These are phyloP conservation scores for Batkoa obscura DNA, from an alignment of 371 early-diverging fungal genomes.

Conservation along the genomic window DNA sequence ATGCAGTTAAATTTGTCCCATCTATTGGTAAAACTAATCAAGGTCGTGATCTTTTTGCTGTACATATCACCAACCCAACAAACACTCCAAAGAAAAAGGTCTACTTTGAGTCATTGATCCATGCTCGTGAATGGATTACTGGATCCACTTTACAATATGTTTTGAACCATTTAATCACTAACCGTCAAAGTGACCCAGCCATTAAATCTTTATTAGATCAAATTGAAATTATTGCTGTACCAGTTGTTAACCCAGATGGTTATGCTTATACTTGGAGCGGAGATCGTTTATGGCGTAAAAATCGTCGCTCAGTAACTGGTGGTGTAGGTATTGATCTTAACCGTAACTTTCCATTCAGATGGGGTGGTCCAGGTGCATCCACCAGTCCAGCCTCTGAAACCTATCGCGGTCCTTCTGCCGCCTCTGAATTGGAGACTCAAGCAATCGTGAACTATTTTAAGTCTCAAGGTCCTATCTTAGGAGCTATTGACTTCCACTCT, in stretches of 20 bases:
- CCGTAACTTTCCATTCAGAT: constrained; percentile 19
- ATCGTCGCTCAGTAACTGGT: constrained; percentile 7
- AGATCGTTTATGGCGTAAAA: constrained; percentile 26
- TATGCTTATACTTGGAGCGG: constrained; percentile 18
- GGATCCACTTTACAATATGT: constrained; percentile 7
- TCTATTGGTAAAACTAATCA: constrained; percentile 6
- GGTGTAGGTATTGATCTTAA: constrained; percentile 8
- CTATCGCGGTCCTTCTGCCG: constrained; percentile 21
- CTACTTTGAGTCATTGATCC: constrained; percentile 5
- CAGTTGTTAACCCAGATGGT: constrained; percentile 29
- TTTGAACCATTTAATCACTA: background rate
- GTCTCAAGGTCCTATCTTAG: constrained; percentile 13
- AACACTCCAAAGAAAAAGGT: constrained; percentile 2
- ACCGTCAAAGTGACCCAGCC: constrained; percentile 3
- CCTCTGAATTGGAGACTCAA: constrained; percentile 19
- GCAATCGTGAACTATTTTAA: constrained; percentile 15
- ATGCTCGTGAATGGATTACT: constrained; percentile 10
- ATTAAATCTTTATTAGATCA: constrained; percentile 5
- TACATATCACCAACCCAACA: constrained; percentile 5
- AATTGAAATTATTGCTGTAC: constrained; percentile 19
- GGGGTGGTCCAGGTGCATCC: constrained; percentile 23
- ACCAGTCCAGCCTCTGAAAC: constrained; percentile 15
- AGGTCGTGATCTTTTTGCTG: background rate
- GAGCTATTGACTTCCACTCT: constrained; percentile 24
- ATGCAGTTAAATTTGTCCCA: constrained; percentile 1